Evolutionary conservation across 495 filamentous ascomycete species (phyloP), one percentile per base, ranked within the genome.

Genomic region (Neohortaea acidophila): DNA sequence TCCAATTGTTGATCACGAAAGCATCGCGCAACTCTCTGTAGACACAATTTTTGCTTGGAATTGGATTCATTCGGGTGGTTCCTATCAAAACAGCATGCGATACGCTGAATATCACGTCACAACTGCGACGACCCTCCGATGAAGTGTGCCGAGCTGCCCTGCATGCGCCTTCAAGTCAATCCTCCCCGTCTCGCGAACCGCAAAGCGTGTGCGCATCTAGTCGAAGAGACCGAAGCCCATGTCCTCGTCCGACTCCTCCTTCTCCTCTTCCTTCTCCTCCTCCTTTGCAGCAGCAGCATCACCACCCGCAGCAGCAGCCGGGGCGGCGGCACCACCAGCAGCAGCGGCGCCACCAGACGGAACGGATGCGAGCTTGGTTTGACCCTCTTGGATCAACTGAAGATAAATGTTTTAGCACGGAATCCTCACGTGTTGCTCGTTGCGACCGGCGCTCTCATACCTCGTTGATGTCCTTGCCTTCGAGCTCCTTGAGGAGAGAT

Each of bases 181-280:
- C n/a, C n/a, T n/a, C n/a, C n/a, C n/a, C n/a, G n/a, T n/a, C n/a
- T n/a, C n/a, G n/a, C n/a, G n/a, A n/a, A n/a, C n/a, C n/a, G n/a
- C n/a, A n/a, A n/a, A n/a, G n/a, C n/a, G n/a, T n/a, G n/a, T n/a
- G n/a, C n/a, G n/a, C n/a, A n/a, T n/a, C n/a, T 55, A 72, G 66
- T 50, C 60, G 70, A 84, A 83, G 44, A 99, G 85, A 79, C 89
- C 89, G 73, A 99, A 94, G 59, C 89, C 89, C 89, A 99, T 99
- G 61, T 99, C 89, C 61, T 99, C 89, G 66, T 99, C 89, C 59
- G 89, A 96, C 75, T 96, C 89, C 66, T 74, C 72, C 64, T 83
- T 76, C 60, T 71, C 75, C 51, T 76, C 72, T 58, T 77, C 69
- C 56, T 68, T 66, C 28, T 86, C 77, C 54, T 78, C 81, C 57